Base-by-base conservation (phyloP, 2,329 filamentous ascomycete genomes). In the Alternaria longipes region DNA sequence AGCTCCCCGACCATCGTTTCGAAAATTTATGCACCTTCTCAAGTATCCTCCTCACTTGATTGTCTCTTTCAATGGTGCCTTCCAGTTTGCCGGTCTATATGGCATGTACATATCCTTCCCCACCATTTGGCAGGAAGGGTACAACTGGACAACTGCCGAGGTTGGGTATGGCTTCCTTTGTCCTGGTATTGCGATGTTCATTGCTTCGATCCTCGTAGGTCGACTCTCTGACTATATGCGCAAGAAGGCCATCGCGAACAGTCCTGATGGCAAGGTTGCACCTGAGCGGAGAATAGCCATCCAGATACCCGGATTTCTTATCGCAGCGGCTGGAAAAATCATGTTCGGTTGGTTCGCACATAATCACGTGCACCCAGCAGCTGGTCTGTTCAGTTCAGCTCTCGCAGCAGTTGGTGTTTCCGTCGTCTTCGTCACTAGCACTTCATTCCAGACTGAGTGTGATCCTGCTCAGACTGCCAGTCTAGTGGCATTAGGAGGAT, bases 271-370 rank as follows among this genome's bases (percentile, higher is more conserved):
- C 32, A 69, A 70, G 46, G 69, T 78, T 18, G 68, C 75, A 18
- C 80, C 81, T 8, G 81, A 82, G 57, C 74, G 69, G 38, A 74
- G 81, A 36, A 71, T 83, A 28, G 69, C 71, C 3, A 77, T 79
- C 22, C 81, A 82, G 47, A 76, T 81, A 28, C 74, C 74, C 58
- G 81, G 80, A 1, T 78, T 80, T 6, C n/a, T 81, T 7, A 57
- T 81, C 16, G 78, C 75, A 11, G 74, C 76, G 1, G 74, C 68
- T 0, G 81, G 80, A 0, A 77, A 79, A 14, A 57, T 76, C 36
- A 78, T 81, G 76, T 82, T 76, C 60, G 81, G 81, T 20, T 83
- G 80, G 80, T 80, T 79, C 42, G 72, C 76, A 8, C 58, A 30
- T 63, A 74, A 24, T 61, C 73, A 7, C 59, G 71, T 45, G 55